Evolutionary conservation across 805 yeast species (phyloP), one percentile per base, ranked within the genome.

Genomic region (Cyberlindnera petersonii): DNA sequence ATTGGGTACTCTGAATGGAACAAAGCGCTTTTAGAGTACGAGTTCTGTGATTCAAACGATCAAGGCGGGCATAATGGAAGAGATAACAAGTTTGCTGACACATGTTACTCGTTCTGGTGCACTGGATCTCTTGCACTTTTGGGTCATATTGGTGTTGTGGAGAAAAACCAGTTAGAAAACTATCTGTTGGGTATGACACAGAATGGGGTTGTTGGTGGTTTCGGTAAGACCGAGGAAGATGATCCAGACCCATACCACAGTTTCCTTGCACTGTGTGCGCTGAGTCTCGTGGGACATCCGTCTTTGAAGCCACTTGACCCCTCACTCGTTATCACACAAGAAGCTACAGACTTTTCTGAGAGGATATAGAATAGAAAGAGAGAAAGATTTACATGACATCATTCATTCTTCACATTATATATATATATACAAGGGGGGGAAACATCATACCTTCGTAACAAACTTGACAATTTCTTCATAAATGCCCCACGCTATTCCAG

Each of bases 401-500:
- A 22, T 11, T 22, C 10, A 22, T 22, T 8, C 8, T 22, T 9
- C n/a, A n/a, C n/a, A n/a, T 16, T n/a, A 26, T n/a, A n/a, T 26
- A 18, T 18, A 30, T 30, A 30, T 30, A 17, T 22, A 31, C 34
- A 31, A 16, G 34, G 22, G n/a, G n/a, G 5, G n/a, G 20, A 15
- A 15, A 22, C 6, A 18, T 29, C 34, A 30, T 29, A 35, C 26
- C 39, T 35, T 35, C 39, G 15, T 30, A 16, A 35, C 39, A 16
- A 35, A 14, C 52, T 68, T 69, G 27, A 91, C 74, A 39, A 91
- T 64, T 57, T 93, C 97, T 60, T 93, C 98, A 59, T 91, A 93
- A 18, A 93, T 81, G 43, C 96, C 86, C 98, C 98, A 93, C 35
- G 96, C 88, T 44, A 93, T 87, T 2, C 96, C 97, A 0, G 97